phyloP scores from a whole-genome alignment of 2,329 filamentous ascomycete species.

The Teratosphaeria nubilosa region DNA sequence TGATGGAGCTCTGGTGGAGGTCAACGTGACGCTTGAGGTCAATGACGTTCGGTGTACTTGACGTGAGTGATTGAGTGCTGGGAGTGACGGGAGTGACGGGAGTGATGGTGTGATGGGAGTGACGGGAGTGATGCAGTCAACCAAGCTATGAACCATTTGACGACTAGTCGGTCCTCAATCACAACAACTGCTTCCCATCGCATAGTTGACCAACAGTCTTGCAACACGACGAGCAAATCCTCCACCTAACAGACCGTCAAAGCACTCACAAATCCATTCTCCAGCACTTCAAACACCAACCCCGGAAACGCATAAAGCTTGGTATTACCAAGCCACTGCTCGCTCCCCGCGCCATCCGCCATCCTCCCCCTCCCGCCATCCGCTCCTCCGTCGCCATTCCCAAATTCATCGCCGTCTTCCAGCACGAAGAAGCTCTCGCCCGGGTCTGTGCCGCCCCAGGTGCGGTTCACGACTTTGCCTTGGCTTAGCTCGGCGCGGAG shows the following conservation, averaged over 20 bases:
- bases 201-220: no score
- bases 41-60: no score
- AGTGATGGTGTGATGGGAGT: no score
- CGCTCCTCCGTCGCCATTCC: constrained; percentile 33
- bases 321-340: constrained; percentile 57
- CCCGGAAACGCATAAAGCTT: constrained; percentile 91
- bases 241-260: constrained; percentile 47
- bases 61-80: no score
- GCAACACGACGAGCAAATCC: no score
- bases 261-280: constrained; percentile 78
- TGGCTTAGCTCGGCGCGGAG: constrained; percentile 31
- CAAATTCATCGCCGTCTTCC: constrained; percentile 14
- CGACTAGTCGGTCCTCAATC: no score
- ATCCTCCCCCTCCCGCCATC: constrained; percentile 29
- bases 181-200: no score
- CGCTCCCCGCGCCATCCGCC: constrained; percentile 21
- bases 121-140: no score
- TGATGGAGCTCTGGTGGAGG: no score
- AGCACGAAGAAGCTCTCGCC: constrained; percentile 27
- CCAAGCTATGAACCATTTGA: no score
- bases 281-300: constrained; percentile 87
- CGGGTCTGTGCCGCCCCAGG: constrained; percentile 23
- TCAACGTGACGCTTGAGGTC: no score
- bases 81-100: no score
- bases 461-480: constrained; percentile 28